Base-by-base conservation (phyloP, 345 rosid genomes). In the Sapria himalayana region DNA sequence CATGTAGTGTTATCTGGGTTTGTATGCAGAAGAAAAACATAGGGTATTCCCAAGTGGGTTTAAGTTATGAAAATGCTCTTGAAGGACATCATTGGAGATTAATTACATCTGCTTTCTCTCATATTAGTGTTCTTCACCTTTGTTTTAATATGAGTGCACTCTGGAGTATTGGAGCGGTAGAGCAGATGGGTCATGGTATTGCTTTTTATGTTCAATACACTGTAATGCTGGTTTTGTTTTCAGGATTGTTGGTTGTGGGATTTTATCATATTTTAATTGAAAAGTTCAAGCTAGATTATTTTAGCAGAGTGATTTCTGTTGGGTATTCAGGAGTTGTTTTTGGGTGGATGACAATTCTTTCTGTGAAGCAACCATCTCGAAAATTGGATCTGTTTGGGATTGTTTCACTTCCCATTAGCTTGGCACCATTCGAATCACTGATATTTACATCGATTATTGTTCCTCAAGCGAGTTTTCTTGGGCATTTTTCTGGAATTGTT, bases 261-360 rank as follows among this genome's bases (percentile, higher is more conserved):
- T 58, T 76, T 58, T 89, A 82, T 45, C 86, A 69, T 64, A n/a
- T 82, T 25, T 33, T 89, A 41, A 82, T 89, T 41, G 72, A 56
- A 16, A 67, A 65, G 32, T 82, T 89, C 50, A 82, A 82, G 65
- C 13, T 89, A 5, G 93, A 79, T 21, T 79, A 82, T 70, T 89
- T 89, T 37, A 52, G 75, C 39, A 73, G 98, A 46, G 95, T 89
- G 51, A 82, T 91, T 0, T 94, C 95, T 47, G 98, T 89, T 43
- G 98, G 98, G 2, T 89, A 89, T 60, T 89, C 98, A 44, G 81
- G 98, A 41, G 98, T 89, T 58, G 98, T 82, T 12, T 89, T 89
- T 40, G 98, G 94, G 38, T 89, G 94, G 98, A 89, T 89, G 94
- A 89, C 94, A 0, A 82, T 89, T 54, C 78, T 89, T 25, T 79